phyloP scores from a whole-genome alignment of 2,329 filamentous ascomycete genomes.

The Stachybotrys chlorohalonatus region DNA sequence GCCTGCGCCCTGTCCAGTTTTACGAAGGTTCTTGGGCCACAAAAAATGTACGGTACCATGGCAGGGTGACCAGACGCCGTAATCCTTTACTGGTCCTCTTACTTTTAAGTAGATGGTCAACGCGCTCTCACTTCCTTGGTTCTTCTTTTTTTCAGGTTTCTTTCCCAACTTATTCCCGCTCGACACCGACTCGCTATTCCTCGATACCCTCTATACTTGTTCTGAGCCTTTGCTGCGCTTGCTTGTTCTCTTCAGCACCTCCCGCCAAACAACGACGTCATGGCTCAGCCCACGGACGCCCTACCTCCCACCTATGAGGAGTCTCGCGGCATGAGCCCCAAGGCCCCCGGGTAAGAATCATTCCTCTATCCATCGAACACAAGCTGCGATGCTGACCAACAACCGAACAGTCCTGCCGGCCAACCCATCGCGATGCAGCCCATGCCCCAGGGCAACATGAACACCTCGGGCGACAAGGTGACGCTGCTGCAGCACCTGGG shows the following conservation, averaged over 20 bases:
- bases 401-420: constrained; percentile 12
- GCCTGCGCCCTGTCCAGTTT: not conserved
- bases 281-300: not conserved
- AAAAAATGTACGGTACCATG: not conserved
- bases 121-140: not conserved
- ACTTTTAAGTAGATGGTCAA: not conserved
- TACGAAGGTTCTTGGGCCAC: not conserved
- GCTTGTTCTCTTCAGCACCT: not conserved
- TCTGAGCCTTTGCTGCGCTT: not conserved
- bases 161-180: not conserved
- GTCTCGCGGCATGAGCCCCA: not conserved
- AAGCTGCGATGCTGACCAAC: not conserved
- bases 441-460: not conserved
- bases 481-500: constrained; percentile 13
- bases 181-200: no score
- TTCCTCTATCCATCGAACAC: not conserved
- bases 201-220: no score
- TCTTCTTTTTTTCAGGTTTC: not conserved
- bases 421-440: not conserved
- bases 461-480: not conserved
- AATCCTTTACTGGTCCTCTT: no score
- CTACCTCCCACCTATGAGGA: not conserved
- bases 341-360: not conserved
- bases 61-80: not conserved
- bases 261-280: not conserved